Base-by-base conservation (phyloP, 1,284 basidiomycete species). In the Exsudoporus floridanus region DNA sequence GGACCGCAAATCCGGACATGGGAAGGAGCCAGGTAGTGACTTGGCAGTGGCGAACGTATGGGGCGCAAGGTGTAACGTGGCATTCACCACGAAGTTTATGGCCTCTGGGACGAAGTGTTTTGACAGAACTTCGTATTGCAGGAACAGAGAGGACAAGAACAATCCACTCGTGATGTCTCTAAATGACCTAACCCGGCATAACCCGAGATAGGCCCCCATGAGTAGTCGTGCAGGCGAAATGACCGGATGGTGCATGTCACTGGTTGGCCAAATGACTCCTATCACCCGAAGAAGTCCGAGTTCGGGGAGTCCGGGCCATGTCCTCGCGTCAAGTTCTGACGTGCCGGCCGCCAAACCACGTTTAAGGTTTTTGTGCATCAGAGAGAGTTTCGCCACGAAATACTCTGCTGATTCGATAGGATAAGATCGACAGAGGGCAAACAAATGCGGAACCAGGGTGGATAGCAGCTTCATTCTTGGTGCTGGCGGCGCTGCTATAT, bases 301-400 rank as follows among this genome's bases (percentile, higher is more conserved):
- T 69, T 99, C 97, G 4, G 93, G 75, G 1, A 86, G 69, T 5
- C 88, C 86, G 2, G 97, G 97, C 86, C 93, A 97, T 0, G 94
- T 98, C 71, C 84, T 89, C 2, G 92, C 79, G 4, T 82, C 76
- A 0, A 71, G 71, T 21, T 82, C 75, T 13, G 83, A 75, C 0
- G 92, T 75, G 1, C 91, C 93, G n/a, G 78, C 80, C 3, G 86
- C 80, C 7, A 99, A 76, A 6, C 94, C 95, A 6, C 86, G 84
- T 51, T 84, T 84, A 45, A 99, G 83, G 69, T 98, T 98, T 74
- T 94, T 94, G 70, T 98, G 88, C 92, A 98, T 97, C 10, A 98
- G 72, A 0, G 80, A 75, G 41, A 99, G 79, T 72, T 98, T 98
- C 45, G 81, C 74, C 54, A 90, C 82, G 70, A 95, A 94, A 64